Base-by-base conservation (phyloP, 2,329 filamentous ascomycete genomes). In the Diaporthe eres region DNA sequence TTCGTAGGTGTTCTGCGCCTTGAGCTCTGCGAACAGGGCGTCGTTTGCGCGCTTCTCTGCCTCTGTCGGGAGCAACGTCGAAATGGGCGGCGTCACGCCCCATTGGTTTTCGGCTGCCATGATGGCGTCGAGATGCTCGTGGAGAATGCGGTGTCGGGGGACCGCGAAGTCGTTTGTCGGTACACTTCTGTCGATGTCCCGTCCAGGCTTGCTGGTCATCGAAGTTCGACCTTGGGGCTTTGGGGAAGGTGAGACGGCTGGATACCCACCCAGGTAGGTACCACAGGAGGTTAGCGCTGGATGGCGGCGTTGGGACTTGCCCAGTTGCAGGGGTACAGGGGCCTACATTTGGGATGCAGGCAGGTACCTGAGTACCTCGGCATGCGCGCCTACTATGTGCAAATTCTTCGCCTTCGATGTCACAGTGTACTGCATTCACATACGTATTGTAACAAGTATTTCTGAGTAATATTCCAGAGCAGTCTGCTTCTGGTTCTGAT, bases 1-100 rank as follows among this genome's bases (percentile, higher is more conserved):
- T 85, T 98, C 97, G 81, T 98, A 99, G 71, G 97, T 98, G 85
- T 97, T 96, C 85, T 98, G 94, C 55, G 89, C 89, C 83, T 95
- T 95, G 77, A 99, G 87, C 85, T 98, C 96, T 74, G 94, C 92
- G 74, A 98, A 90, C 60, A 99, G 90, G 74, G 92, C 89, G 79
- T 95, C 92, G 80, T 95, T 97, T 70, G 94, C 91, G 78, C 93
- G 89, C 74, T 93, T 90, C 83, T 99, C 96, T 51, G 90, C 87
- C 74, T 93, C 90, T 1, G 94, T 97, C 6, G 97, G 97, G 34
- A 95, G 88, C 31, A 89, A 88, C 17, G 89, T 90, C 28, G 95
- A 98, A 51, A 99, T 94, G 63, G 97, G 94, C 80, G 93, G 93
- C 76, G 95, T 98, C 63, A 97, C 91, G 81, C 96, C 96, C 77